Base-by-base conservation (phyloP, 192 early-diverging fungal genomes). In the Coemansia sp. region DNA sequence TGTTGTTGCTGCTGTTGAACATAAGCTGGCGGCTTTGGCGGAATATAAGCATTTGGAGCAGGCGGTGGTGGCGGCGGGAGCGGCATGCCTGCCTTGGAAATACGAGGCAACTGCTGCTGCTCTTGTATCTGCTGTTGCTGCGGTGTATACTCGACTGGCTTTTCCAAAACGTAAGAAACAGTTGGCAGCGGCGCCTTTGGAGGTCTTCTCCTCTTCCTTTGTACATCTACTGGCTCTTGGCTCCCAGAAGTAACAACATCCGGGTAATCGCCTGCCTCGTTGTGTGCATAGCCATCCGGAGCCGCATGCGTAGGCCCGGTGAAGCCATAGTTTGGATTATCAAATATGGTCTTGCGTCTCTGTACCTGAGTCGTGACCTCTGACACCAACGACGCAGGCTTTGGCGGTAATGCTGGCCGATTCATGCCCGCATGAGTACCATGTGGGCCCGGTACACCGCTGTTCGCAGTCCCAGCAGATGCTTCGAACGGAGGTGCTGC, bases 291-390 rank as follows among this genome's bases (percentile, higher is more conserved):
- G 49, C 23, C 23, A 25, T 23, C 49, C 4, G 49, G 7, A 6
- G 49, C 49, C 49, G 25, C 49, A 52, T 52, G 49, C n/a, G 66
- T 63, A 6, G 76, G 66, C 1, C 67, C 76, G 0, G 76, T 67
- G 23, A 79, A 79, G 35, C 76, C 76, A 19, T 79, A 79, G 23
- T 61, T 73, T 22, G 76, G 76, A 34, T 79, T 86, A 52, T 88
- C 87, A 45, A 88, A 84, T 35, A 87, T 81, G 0, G 87, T 87
- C 46, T 76, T 84, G 20, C 76, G 68, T 59, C 84, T 56, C 61
- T 65, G 62, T 4, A 59, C 53, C 22, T 58, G 55, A 5, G 54
- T 42, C 2, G 14, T 36, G 29, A 36, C 55, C 55, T 57, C 34
- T 7, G 55, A 33, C 29, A 36, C 55, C 32, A 57, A 25, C 11